Base-by-base conservation (phyloP, 208 protist species). In the Crithidia expoeki region DNA sequence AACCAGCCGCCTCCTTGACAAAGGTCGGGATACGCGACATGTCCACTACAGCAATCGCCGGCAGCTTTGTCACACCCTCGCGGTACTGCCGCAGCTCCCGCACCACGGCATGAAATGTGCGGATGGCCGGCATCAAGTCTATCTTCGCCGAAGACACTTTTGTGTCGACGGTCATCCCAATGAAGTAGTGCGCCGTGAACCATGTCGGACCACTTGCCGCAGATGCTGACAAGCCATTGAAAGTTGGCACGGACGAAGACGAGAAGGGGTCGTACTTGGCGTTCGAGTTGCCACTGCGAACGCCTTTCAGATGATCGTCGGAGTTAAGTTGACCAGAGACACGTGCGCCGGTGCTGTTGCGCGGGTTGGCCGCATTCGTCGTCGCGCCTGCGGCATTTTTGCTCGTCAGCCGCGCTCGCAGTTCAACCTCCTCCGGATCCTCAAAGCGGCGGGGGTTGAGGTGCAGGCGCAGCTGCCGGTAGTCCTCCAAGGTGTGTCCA, bases 391-490 rank as follows among this genome's bases (percentile, higher is more conserved):
- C 49, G 25, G 16, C 32, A 32, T 42, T 30, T 63, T 68, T 74
- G 68, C 68, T 68, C 30, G 52, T 69, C 61, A 69, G 57, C 19
- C 71, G 74, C 16, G 64, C 32, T 6, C 92, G 89, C 53, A 72
- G 66, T 62, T 84, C 74, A 47, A 89, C 77, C 78, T 93, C 86
- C 50, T 81, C 83, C 0, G 89, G 92, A 63, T 94, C 87, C 70
- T 96, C 92, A 63, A 86, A 96, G 16, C 92, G 78, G 17, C 66
- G 69, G 23, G 92, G 88, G 67, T 93, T 90, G 32, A 94, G 75
- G 49, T 87, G 89, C 25, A 96, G 78, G 4, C 82, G 83, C 14
- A 96, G 75, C 68, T 92, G 84, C 23, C 67, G 77, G 69, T 76
- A 83, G 63, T 87, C 81, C 70, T 96, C 89, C 33, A 96, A 66